Evolutionary conservation across 2,329 filamentous ascomycete genomes (phyloP), one percentile per base, ranked within the genome.

Genomic region (Ophiosphaerella korrae): DNA sequence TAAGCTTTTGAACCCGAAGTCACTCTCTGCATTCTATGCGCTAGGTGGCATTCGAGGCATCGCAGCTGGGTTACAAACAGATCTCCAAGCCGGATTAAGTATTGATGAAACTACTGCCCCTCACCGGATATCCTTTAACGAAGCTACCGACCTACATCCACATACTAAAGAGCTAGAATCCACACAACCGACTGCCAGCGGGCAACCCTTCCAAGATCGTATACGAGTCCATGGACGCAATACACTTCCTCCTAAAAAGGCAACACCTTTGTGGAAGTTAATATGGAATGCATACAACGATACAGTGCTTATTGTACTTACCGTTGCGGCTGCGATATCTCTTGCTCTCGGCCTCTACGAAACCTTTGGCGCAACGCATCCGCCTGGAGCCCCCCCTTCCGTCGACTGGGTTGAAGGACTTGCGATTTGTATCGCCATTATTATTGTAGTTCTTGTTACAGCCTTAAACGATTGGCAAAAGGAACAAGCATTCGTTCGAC

Each of bases 251-350:
- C 80, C 83, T 37, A 84, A 86, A 66, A 86, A 88, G 68, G 76
- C 80, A 2, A 85, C 83, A 24, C 80, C 84, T 2, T 78, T 89
- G 35, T 78, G 84, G 61, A 77, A 75, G 50, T 67, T 89, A 7
- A 78, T 86, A 51, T 90, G 87, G 87, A 82, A 82, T 54, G 86
- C 87, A 2, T 89, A 88, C 70, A 88, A 89, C 59, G 88, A 90
- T 72, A 88, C 88, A 57, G 85, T 90, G 32, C 81, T 91, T 34
- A 86, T 90, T 34, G 74, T 90, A 5, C 75, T 90, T 52, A 88
- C 86, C 0, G 79, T 84, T 32, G 88, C 88, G 8, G 88, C 88
- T 1, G 76, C 86, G 9, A 80, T 90, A 9, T 90, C 87, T 0
- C 73, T 90, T 7, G 85, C 84, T 7, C 76, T 91, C 9, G 88